phyloP scores from a whole-genome alignment of 352 stramenopile species.

The Pythium monospermum region DNA sequence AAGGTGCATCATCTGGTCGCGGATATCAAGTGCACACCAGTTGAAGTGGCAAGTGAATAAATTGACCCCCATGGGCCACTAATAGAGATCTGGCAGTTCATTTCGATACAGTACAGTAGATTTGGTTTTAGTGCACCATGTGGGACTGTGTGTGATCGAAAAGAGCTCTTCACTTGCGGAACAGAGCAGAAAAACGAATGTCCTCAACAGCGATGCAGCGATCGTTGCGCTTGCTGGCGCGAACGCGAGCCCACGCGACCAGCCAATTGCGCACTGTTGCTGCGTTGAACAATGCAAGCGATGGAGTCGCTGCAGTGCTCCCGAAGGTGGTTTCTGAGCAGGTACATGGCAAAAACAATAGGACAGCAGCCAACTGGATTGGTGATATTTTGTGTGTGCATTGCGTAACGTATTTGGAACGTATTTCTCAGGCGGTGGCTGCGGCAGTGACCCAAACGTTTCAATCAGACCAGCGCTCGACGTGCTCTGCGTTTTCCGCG shows the following conservation, averaged over 20 bases:
- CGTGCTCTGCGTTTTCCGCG: background rate
- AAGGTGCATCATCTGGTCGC: slow-evolving; percentile 88
- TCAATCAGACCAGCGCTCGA: background rate
- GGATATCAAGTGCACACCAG: slow-evolving; percentile 40
- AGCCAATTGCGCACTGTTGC: background rate
- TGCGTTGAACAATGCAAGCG: background rate
- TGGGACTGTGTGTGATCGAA: no score
- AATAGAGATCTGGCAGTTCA: no score
- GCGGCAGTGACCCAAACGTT: slow-evolving; percentile 1
- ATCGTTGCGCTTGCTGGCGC: slow-evolving; percentile 1
- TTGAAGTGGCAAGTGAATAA: no score
- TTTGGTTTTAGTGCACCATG: no score
- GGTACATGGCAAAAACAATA: background rate
- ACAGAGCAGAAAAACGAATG: slow-evolving; percentile 5
- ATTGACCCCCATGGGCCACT: no score
- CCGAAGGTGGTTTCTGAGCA: background rate
- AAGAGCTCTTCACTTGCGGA: slow-evolving; percentile 7
- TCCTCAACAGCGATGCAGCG: slow-evolving; percentile 2
- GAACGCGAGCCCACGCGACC: background rate
- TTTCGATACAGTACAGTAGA: no score
- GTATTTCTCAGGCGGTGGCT: background rate
- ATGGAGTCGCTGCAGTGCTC: background rate
- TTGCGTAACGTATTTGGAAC: background rate
- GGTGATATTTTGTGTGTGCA: no score
- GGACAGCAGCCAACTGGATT: no score